Base-by-base conservation (phyloP, 2,329 filamentous ascomycete species). In the Sclerotinia subarctica region DNA sequence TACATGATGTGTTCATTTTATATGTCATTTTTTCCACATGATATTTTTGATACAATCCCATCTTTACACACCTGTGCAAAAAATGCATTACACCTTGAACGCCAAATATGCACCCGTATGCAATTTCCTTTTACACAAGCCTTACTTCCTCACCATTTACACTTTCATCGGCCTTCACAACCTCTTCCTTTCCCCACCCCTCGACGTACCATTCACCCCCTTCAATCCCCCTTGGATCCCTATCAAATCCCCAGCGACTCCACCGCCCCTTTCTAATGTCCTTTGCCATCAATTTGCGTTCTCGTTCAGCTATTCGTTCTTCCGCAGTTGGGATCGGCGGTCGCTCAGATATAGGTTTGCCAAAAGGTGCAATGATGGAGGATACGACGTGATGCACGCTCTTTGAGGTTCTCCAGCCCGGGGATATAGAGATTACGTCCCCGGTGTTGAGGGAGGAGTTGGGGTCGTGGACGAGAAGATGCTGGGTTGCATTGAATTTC, bases 391-490 rank as follows among this genome's bases (percentile, higher is more conserved):
- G 90, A 35, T 87, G 86, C 74, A 94, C 92, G 71, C 83, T 81
- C 70, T 87, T 87, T 52, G 86, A 88, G 8, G 85, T 86, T 64
- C 86, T 86, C 84, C 85, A 88, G 68, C 88, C 88, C 6, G 87
- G 84, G 10, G 83, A 82, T 73, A 94, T 91, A 70, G 87, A 84
- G 38, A 95, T 86, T 3, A 94, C 86, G 78, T 95, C 92, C 76
- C 92, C 92, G 63, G 85, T 85, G 68, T 88, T 84, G 49, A 93
- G 84, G 35, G 90, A 93, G 73, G 88, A 86, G 78, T 86, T 87
- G 38, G 92, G 92, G 78, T 95, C 92, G 81, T 93, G 90, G 49
- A 94, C 91, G 42, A 94, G 86, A 77, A 90, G 85, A 72, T 87
- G 85, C 72, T 84, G 82, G 29, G 86, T 85, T 56, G 84, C 81